A percentile compares a stretch with the other conserved stretches of the same genome.
phyloP scores from a whole-genome alignment of 2,329 filamentous ascomycete genomes.

The Hypoxylon sp. region DNA sequence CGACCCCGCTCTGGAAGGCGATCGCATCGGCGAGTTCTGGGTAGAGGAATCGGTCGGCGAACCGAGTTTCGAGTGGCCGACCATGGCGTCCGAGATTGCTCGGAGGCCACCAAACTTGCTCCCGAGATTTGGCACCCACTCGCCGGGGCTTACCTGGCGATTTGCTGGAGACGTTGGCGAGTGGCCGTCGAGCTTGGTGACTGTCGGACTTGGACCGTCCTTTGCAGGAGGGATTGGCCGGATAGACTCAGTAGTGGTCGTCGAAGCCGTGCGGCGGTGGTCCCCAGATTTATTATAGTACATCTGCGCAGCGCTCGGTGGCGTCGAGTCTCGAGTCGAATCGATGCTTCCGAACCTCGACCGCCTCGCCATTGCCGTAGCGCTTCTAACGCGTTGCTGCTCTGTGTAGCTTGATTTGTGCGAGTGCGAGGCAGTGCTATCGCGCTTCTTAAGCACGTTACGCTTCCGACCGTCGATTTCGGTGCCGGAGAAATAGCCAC shows the following conservation, averaged over 20 bases:
- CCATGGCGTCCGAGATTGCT: slow-evolving; percentile 81
- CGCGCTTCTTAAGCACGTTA: slow-evolving; percentile 83
- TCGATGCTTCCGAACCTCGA: slow-evolving; percentile 82
- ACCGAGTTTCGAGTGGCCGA: slow-evolving; percentile 58
- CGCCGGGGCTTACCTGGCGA: slow-evolving; percentile 56
- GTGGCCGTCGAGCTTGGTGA: slow-evolving; percentile 65
- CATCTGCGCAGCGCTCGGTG: slow-evolving; percentile 72
- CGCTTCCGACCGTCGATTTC: slow-evolving; percentile 77
- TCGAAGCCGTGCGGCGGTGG: slow-evolving; percentile 69
- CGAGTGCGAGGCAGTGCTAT: slow-evolving; percentile 67
- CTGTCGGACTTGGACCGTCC: slow-evolving; percentile 62
- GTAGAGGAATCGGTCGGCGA: slow-evolving; percentile 59
- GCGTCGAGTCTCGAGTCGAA: slow-evolving; percentile 68
- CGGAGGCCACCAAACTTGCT: slow-evolving; percentile 70
- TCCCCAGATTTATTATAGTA: slow-evolving; percentile 68
- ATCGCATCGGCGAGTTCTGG: slow-evolving; percentile 64
- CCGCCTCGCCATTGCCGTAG: slow-evolving; percentile 72
- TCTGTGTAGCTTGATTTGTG: slow-evolving; percentile 80
- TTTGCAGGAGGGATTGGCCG: slow-evolving; percentile 61
- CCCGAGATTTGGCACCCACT: slow-evolving; percentile 66
- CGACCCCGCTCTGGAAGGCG: slow-evolving; percentile 79
- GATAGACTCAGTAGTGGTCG: slow-evolving; percentile 62
- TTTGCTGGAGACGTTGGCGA: slow-evolving; percentile 55
- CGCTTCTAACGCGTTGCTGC: slow-evolving; percentile 73
- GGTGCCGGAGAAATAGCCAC: slow-evolving; percentile 92